Base-by-base conservation (phyloP, 1,284 basidiomycete genomes). In the Leccinum subrobustum region DNA sequence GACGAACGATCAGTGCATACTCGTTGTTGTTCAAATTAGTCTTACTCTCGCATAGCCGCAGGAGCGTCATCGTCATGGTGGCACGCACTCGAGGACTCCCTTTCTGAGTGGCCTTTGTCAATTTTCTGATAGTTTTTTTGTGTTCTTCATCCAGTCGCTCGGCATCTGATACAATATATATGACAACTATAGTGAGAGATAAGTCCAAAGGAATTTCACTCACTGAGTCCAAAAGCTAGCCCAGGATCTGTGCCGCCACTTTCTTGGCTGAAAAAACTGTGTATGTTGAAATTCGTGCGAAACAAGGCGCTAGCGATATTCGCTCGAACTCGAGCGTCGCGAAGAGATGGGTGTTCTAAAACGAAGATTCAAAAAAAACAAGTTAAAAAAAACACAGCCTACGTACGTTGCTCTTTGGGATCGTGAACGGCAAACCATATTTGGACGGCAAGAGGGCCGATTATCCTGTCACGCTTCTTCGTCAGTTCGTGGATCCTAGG, bases 141-240 rank as follows among this genome's bases (percentile, higher is more conserved):
- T 69, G 62, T 3, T 0, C 5, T 0, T 9, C 4, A 1, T 0
- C 6, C 37, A 72, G 61, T 7, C 6, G 8, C 0, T 4, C 0
- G 2, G 58, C 56, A 3, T 47, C 71, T 73, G 11, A 35, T 47
- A 52, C 16, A 8, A 42, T n/a, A 0, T 7, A 33, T 27, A 4
- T 56, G 27, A 51, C 3, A 12, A 29, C 50, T 3, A 23, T 47
- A 4, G 8, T 23, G n/a, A 29, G 20, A 16, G 16, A 29, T 16
- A 25, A 14, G 3, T 5, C 2, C 1, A 1, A 18, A 25, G 4
- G n/a, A 52, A 33, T 1, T 4, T 31, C 20, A 25, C 64, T 52
- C 16, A 72, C 71, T 60, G 1, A 71, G 54, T 5, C 65, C 67
- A 18, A 71, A 73, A 27, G 72, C 44, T 42, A 61, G 55, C n/a